Evolutionary conservation across 169 alveolate genomes (phyloP).

Genomic region (Eimeria necatrix): DNA sequence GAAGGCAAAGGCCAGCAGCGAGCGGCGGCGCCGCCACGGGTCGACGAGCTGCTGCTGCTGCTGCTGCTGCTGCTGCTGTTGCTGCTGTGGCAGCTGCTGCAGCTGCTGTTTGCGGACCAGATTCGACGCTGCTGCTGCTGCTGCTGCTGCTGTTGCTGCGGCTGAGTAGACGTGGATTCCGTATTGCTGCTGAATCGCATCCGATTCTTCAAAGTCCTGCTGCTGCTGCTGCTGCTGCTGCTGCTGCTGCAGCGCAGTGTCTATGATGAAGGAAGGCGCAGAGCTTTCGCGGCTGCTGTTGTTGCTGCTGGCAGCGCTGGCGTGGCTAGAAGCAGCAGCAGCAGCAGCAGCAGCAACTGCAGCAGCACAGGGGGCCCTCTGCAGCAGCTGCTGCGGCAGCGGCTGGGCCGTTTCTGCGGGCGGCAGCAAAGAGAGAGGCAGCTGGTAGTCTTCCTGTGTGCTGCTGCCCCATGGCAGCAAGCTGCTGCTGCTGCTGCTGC

Average conservation of each 20-base stretch:
- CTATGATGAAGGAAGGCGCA: not conserved
- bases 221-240: not conserved
- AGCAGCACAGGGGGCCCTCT: not conserved
- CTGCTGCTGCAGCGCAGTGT: not conserved
- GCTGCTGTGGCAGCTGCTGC: not conserved
- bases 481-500: constrained; percentile 16
- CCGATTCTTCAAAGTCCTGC: not conserved
- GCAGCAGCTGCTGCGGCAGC: not conserved
- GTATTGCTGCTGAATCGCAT: not conserved
- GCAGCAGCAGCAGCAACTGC: constrained; percentile 19
- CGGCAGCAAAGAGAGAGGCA: not conserved
- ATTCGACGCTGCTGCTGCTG: not conserved
- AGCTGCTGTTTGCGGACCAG: not conserved
- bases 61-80: not conserved
- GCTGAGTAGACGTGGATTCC: not conserved
- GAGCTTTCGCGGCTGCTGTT: not conserved
- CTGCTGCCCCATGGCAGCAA: not conserved
- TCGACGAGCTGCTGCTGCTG: not conserved
- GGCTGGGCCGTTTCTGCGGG: not conserved
- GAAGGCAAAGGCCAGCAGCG: not conserved
- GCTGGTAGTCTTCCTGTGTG: not conserved
- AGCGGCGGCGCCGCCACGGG: not conserved
- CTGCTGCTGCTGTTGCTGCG: not conserved
- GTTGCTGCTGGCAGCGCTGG: constrained; percentile 33
- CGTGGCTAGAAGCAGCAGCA: not conserved